Evolutionary conservation across 768 basidiomycete species (phyloP), one percentile per base, ranked within the genome.

Genomic region (Tricholoma flavovirens): DNA sequence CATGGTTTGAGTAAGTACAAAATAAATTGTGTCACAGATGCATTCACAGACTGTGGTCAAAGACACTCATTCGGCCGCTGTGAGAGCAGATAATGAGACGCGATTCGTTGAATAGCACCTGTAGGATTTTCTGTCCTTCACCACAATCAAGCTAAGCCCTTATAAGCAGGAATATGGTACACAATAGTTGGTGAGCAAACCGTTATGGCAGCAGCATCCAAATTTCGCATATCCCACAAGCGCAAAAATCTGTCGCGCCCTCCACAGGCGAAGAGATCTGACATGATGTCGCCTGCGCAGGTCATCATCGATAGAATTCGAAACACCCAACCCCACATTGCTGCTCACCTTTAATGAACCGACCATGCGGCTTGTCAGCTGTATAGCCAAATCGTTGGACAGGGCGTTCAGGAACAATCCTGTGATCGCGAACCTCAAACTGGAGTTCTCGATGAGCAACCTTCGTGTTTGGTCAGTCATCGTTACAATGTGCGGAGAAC

Each of bases 381-480:
- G 58, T 42, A 56, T 75, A 80, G 4, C 81, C 80, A 59, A 82
- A 82, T 29, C 77, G 67, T 49, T 73, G 68, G 19, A 72, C 74
- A 3, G 75, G 64, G 30, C 59, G 56, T 22, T 59, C 60, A 12
- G 75, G 72, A 10, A 73, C 69, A 33, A 68, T 55, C 15, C 80
- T 72, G 57, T 73, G 69, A 58, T 81, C 81, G 19, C 73, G 78
- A n/a, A 80, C 52, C 60, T 83, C 81, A 52, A 77, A 80, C 57
- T 82, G 81, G 26, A 73, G 69, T 59, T 83, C 81, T 19, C 77
- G 67, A 60, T 81, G 77, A 5, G 73, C 73, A 49, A 81, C 70
- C 80, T 82, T 48, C 12, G 19, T 7, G 19, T 43, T 7, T 21
- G 42, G 14, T 17, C 30, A 12, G 10, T 8, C 7, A 51, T 45